These are phyloP conservation scores for Talaromyces sp. DNA, from an alignment of 2,329 filamentous ascomycete species.

Conservation along the genomic window DNA sequence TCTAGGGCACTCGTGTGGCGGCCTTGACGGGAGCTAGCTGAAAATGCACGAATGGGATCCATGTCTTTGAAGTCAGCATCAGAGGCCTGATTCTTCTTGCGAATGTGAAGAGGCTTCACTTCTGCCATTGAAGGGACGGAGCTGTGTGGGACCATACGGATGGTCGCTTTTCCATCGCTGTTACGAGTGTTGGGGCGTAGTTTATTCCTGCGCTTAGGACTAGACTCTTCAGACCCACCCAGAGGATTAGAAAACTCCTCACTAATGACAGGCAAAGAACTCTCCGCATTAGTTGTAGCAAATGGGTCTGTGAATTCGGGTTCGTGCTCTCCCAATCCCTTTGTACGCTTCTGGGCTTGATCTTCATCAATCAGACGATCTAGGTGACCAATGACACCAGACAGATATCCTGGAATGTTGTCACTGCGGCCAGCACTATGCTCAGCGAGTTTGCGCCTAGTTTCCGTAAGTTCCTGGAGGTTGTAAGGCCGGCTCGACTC, in stretches of 20 bases:
- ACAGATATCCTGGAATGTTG: conserved; percentile 54
- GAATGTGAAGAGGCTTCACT: conserved; percentile 58
- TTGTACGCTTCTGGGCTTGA: conserved; percentile 12
- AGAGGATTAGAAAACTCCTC: conserved; percentile 46
- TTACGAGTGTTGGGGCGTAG: conserved; percentile 4
- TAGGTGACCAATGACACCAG: conserved; percentile 63
- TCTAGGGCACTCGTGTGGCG: conserved; percentile 40
- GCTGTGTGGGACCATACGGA: conserved; percentile 60
- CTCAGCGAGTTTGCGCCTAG: conserved; percentile 59
- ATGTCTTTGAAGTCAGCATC: neutral
- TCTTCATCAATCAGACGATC: conserved; percentile 58
- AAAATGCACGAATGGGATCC: conserved; percentile 11
- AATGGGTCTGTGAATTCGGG: conserved; percentile 21
- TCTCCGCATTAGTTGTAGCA: conserved; percentile 17
- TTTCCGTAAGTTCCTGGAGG: conserved; percentile 60
- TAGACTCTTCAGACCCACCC: conserved; percentile 11
- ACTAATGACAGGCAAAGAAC: conserved; percentile 53
- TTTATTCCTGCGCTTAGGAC: conserved; percentile 14
- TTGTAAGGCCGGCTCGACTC: conserved; percentile 57
- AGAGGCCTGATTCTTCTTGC: conserved; percentile 44
- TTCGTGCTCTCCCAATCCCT: conserved; percentile 7
- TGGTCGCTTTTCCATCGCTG: conserved; percentile 48
- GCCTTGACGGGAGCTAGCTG: conserved; percentile 28
- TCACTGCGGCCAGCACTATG: conserved; percentile 49
- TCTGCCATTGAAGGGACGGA: conserved; percentile 48